Base-by-base conservation (phyloP, 2,329 filamentous ascomycete genomes). In the Fusarium coffeatum region DNA sequence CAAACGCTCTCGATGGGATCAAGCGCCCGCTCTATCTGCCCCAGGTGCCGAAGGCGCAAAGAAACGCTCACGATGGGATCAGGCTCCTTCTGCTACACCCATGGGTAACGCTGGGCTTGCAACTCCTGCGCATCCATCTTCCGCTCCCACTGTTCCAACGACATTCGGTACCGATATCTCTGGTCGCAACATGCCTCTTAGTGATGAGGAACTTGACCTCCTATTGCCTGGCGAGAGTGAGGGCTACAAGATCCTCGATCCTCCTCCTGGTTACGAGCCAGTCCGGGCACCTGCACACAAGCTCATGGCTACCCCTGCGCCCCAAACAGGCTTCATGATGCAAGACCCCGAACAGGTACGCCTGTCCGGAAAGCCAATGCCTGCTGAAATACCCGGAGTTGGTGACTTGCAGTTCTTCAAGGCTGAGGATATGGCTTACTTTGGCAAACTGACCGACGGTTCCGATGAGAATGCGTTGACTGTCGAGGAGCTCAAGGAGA, bases 341-440 rank as follows among this genome's bases (percentile, higher is more conserved):
- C 96, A 98, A 78, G 94, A 99, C 72, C 93, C 94, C 11, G 94
- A 97, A 72, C 94, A 92, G 77, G 89, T 90, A 64, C 89, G 93
- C 69, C 85, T 92, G 51, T 89, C 95, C 77, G 93, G 94, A 72
- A 97, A 97, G 82, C 93, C 97, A 73, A 89, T 98, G 75, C 93
- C 95, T 11, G 97, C 93, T 6, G 95, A 98, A 77, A 98, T 99
- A 40, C 94, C 96, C 6, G 96, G 96, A 41, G 94, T 99, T 51
- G 94, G 94, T 41, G 96, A 99, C 79, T 83, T 99, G 54, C 94
- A 98, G 73, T 99, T 98, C 79, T 97, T 99, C 87, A 99, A 99
- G 83, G 89, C 94, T 3, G 96, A 99, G 80, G 96, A 99, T 80
- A 98, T 98, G 94, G 91, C 93, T 41, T 99, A 99, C 82, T 99